A percentile compares a stretch with the other conserved stretches of the same genome.
These are phyloP conservation scores for Apiospora hydei DNA, from an alignment of 2,329 filamentous ascomycete genomes.

Conservation along the genomic window DNA sequence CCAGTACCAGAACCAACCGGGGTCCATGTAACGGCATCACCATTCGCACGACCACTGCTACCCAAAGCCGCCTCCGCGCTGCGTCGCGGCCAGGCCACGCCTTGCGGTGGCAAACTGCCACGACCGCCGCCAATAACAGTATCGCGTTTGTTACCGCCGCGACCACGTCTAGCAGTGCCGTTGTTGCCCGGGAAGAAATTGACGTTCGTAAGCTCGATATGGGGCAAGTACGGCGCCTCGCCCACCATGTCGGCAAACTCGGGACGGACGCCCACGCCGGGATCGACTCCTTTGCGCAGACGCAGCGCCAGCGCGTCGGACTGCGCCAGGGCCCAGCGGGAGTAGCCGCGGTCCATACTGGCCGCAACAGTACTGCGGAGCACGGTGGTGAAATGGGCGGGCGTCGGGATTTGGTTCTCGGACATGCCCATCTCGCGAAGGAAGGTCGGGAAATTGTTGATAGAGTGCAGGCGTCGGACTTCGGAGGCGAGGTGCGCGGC, in stretches of 20 bases:
- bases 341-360: slow-evolving; percentile 46
- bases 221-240: background rate
- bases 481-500: slow-evolving; percentile 49
- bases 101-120: background rate
- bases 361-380: slow-evolving; percentile 44
- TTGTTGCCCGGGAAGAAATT: background rate
- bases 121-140: background rate
- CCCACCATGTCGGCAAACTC: background rate
- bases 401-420: slow-evolving; percentile 29
- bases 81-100: background rate
- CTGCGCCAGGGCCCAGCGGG: slow-evolving; percentile 31
- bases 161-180: background rate
- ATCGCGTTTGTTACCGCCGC: background rate
- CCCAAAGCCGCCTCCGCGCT: background rate
- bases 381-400: slow-evolving; percentile 40
- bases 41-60: background rate
- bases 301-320: slow-evolving; percentile 35
- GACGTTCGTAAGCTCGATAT: background rate
- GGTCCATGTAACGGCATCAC: background rate
- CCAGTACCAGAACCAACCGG: background rate
- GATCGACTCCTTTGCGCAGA: slow-evolving; percentile 28
- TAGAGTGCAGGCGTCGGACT: slow-evolving; percentile 51
- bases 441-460: slow-evolving; percentile 52
- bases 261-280: slow-evolving; percentile 23
- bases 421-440: slow-evolving; percentile 52